Evolutionary conservation across 345 rosid species (phyloP).

Genomic region (Carallia brachiata): DNA sequence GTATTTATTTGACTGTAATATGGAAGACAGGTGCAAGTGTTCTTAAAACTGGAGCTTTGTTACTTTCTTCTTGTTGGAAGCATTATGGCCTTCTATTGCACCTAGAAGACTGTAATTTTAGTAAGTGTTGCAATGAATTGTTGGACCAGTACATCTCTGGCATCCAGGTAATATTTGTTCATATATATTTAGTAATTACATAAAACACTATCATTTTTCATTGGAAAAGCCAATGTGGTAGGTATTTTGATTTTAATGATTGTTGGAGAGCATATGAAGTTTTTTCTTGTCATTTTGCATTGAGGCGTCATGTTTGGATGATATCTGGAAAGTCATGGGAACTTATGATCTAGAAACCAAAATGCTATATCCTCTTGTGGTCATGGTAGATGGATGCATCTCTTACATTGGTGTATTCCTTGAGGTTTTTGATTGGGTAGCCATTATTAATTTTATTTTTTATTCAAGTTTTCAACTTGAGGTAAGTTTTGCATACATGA

Average conservation of each 20-base stretch:
- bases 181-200: background rate
- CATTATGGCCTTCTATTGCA: slow-evolving; percentile 64
- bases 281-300: no score
- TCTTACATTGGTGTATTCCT: background rate
- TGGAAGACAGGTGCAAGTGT: slow-evolving; percentile 42
- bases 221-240: no score
- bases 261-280: no score
- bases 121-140: slow-evolving; percentile 54
- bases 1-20: slow-evolving; percentile 21
- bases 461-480: no score
- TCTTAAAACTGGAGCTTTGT: slow-evolving; percentile 40
- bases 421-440: background rate
- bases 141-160: slow-evolving; percentile 75
- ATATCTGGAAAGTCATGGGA: background rate
- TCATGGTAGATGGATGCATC: background rate
- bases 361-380: background rate
- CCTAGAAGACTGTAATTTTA: slow-evolving; percentile 67
- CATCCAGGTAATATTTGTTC: slow-evolving; percentile 56
- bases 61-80: slow-evolving; percentile 91
- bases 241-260: no score
- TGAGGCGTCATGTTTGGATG: background rate
- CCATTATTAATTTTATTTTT: no score
- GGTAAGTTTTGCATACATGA: no score
- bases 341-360: background rate
- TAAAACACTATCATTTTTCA: no score